phyloP scores from a whole-genome alignment of 2,329 filamentous ascomycete genomes.

The Alternaria arborescens region DNA sequence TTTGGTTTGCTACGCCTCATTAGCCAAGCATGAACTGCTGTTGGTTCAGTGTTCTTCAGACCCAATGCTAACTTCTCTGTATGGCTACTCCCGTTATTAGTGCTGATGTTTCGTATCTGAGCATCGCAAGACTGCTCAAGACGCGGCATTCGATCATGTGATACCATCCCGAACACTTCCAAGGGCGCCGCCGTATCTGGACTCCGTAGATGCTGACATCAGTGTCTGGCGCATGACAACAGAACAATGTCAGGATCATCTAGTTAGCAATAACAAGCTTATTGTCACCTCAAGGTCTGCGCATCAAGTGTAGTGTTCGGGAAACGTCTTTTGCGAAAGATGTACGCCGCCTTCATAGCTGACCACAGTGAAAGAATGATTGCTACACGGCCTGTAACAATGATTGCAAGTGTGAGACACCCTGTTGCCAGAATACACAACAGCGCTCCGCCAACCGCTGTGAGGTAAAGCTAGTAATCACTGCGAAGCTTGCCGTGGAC shows the following conservation, averaged over 20 bases:
- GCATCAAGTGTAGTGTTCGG: neutral
- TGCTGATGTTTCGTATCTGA: neutral
- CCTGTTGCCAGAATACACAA: neutral
- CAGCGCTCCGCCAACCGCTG: neutral
- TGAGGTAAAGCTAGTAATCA: too few relatives aligned
- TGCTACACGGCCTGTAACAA: neutral
- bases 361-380: neutral
- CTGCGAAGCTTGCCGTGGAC: neutral
- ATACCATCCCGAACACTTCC: neutral
- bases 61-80: neutral
- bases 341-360: neutral
- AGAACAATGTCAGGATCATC: neutral
- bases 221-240: neutral
- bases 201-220: neutral
- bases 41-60: neutral
- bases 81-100: neutral
- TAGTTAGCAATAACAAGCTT: neutral
- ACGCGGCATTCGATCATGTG: neutral
- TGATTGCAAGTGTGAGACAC: neutral
- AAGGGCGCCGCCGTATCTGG: neutral
- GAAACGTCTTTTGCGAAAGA: neutral
- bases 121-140: neutral
- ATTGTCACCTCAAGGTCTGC: neutral
- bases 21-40: neutral
- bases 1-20: neutral